These are phyloP conservation scores for Penicillium sp. DNA, from an alignment of 2,329 filamentous ascomycete species.

Conservation along the genomic window DNA sequence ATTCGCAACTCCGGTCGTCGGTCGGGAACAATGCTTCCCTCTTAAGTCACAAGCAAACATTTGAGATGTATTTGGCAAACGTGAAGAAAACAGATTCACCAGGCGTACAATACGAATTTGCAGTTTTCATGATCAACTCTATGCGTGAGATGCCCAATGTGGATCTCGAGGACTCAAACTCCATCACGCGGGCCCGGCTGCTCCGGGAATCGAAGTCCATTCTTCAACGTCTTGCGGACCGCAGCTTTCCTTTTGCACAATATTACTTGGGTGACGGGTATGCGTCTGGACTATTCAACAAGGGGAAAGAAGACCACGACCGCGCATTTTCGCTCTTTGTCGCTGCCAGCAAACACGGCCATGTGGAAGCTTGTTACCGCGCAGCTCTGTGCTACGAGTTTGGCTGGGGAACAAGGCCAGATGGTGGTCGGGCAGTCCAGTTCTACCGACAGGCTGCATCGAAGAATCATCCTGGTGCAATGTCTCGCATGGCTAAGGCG, in stretches of 20 bases:
- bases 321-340: constrained; percentile 91
- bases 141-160: constrained; percentile 74
- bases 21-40: constrained; percentile 90
- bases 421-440: constrained; percentile 87
- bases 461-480: constrained; percentile 92
- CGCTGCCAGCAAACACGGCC: constrained; percentile 91
- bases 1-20: constrained; percentile 72
- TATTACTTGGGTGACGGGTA: constrained; percentile 96
- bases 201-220: constrained; percentile 87
- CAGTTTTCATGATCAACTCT: constrained; percentile 86
- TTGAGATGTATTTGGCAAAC: constrained; percentile 96
- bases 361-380: constrained; percentile 93
- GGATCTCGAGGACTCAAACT: constrained; percentile 28
- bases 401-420: constrained; percentile 91
- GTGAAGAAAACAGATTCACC: constrained; percentile 95
- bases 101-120: constrained; percentile 92
- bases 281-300: constrained; percentile 91
- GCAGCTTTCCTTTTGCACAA: constrained; percentile 92
- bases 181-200: constrained; percentile 63
- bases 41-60: constrained; percentile 85
- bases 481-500: constrained; percentile 86
- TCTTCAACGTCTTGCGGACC: constrained; percentile 79
- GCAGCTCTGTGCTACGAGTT: constrained; percentile 96
- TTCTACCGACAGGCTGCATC: constrained; percentile 88
- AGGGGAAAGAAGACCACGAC: constrained; percentile 88